Base-by-base conservation (phyloP, 2,329 filamentous ascomycete species). In the Ceratocystis huliohia region DNA sequence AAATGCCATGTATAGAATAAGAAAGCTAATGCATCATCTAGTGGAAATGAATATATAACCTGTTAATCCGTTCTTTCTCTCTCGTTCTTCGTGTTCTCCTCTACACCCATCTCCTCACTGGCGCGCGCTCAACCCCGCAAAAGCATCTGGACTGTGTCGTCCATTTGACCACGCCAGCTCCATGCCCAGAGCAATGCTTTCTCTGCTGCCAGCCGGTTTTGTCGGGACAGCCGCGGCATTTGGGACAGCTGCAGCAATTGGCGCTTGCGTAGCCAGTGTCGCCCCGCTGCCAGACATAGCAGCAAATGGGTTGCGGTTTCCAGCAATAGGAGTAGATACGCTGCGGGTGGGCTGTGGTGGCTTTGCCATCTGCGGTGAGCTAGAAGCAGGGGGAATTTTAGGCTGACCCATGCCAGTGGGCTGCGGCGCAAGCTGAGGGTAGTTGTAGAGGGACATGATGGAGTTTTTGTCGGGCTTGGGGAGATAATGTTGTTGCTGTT, bases 111-210 rank as follows among this genome's bases (percentile, higher is more conserved):
- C 45, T n/a, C 17, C 45, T 63, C 64, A 69, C 66, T 82, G 80
- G 70, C 82, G 78, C 64, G 87, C 84, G 71, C 87, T 90, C 69
- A 92, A 77, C 63, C 86, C 88, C 1, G 88, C 84, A 79, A 91
- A 92, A 15, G 88, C 88, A 74, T 92, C 88, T 2, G 88, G 88
- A 71, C 88, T 91, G 72, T 91, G 88, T 53, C 88, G 79, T 8
- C 88, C 88, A 71, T 86, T 87, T 71, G 79, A 80, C 83, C 83
- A 85, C 59, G 82, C 80, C 78, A 85, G 82, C 66, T 84, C 83
- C 74, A 84, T 79, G 50, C 88, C 82, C 70, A 85, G 80, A 66
- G 79, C 83, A 73, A 89, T 83, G 74, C 88, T 91, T 72, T 91
- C 88, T 62, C 88, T 82, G 71, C 87, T 91, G 13, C 57, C 68